Evolutionary conservation across 805 yeast species (phyloP).

Genomic region (Candida alai): DNA sequence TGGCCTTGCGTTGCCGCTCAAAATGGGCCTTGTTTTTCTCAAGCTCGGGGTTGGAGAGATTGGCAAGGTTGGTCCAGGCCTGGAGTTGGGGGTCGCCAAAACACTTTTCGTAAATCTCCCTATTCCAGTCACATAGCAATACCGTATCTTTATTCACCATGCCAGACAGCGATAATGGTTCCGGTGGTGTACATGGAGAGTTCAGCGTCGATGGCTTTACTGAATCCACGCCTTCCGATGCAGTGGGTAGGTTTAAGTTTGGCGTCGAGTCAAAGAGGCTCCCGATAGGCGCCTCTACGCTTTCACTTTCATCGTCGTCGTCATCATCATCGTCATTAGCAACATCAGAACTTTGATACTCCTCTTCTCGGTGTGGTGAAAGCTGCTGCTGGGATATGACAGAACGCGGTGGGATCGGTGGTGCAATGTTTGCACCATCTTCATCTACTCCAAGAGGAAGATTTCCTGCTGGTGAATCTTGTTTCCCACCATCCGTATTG

Average conservation of each 20-base stretch:
- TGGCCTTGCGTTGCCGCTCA: constrained; percentile 43
- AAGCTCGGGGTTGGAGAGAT: constrained; percentile 50
- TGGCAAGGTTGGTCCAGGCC: constrained; percentile 51
- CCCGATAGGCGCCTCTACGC: constrained; percentile 20
- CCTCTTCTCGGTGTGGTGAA: no score
- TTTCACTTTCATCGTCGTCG: constrained; percentile 26
- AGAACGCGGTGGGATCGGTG: background rate
- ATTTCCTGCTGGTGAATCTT: no score
- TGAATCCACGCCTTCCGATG: constrained; percentile 15
- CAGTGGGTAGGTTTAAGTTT: constrained; percentile 13
- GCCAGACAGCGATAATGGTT: constrained; percentile 11
- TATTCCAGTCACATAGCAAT: constrained; percentile 66
- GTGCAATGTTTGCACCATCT: background rate
- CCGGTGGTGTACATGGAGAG: constrained; percentile 10
- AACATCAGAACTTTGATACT: background rate
- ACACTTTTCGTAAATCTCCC: constrained; percentile 43
- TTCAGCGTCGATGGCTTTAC: constrained; percentile 18
- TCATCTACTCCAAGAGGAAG: no score
- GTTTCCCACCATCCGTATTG: no score
- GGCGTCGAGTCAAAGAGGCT: constrained; percentile 17
- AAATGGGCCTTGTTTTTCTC: constrained; percentile 40
- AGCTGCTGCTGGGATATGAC: no score
- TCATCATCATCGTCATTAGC: constrained; percentile 1
- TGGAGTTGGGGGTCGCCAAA: constrained; percentile 51
- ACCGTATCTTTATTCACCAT: constrained; percentile 22